phyloP scores from a whole-genome alignment of 2,329 filamentous ascomycete species.

The Sphaerulina vaccinii region DNA sequence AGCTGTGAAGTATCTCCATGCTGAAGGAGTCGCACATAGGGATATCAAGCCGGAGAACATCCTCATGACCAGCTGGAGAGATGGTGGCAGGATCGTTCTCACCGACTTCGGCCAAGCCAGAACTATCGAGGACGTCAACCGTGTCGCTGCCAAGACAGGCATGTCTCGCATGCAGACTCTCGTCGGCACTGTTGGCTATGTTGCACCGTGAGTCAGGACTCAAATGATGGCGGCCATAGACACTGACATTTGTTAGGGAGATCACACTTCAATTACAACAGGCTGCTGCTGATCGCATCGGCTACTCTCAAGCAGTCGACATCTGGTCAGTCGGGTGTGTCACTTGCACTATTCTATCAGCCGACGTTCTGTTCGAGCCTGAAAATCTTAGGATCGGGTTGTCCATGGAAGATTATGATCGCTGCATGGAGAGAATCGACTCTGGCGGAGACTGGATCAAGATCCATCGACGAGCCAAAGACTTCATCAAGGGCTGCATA shows the following conservation, averaged over 20 bases:
- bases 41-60: constrained; percentile 66
- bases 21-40: constrained; percentile 56
- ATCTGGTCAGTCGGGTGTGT: constrained; percentile 63
- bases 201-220: constrained; percentile 54
- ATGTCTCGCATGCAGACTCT: constrained; percentile 52
- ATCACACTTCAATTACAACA: constrained; percentile 32
- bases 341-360: constrained; percentile 52
- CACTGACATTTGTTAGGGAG: constrained; percentile 36
- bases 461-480: constrained; percentile 45
- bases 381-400: constrained; percentile 34
- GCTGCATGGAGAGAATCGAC: constrained; percentile 18
- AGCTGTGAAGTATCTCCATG: constrained; percentile 59
- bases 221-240: not conserved
- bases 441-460: constrained; percentile 39
- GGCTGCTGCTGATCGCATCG: constrained; percentile 29
- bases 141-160: constrained; percentile 21
- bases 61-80: constrained; percentile 55
- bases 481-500: constrained; percentile 55
- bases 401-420: constrained; percentile 44
- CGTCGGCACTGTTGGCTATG: constrained; percentile 58
- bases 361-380: constrained; percentile 48
- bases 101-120: constrained; percentile 62
- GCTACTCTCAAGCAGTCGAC: constrained; percentile 60
- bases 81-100: constrained; percentile 55
- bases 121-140: constrained; percentile 36